phyloP scores from a whole-genome alignment of 2,329 filamentous ascomycete genomes.

The Exophiala lecanii-corni region DNA sequence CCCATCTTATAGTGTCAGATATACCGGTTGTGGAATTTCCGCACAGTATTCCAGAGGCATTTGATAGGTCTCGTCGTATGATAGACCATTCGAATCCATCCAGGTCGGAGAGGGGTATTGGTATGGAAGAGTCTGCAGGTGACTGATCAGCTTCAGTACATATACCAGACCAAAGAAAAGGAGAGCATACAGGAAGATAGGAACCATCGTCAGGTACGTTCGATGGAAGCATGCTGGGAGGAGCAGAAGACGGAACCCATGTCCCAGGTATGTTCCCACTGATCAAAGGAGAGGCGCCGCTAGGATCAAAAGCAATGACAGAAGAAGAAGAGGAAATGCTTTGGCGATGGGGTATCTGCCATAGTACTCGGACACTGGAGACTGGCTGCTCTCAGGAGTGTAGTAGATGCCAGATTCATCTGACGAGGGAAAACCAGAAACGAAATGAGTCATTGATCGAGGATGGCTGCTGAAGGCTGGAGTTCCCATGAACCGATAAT shows the following conservation, averaged over 20 bases:
- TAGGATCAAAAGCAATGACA: constrained; percentile 23
- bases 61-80: constrained; percentile 36
- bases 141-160: constrained; percentile 30
- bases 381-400: constrained; percentile 28
- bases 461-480: constrained; percentile 19
- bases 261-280: constrained; percentile 19
- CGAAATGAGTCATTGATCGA: constrained; percentile 16
- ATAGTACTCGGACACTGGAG: constrained; percentile 26
- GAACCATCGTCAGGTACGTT: constrained; percentile 25
- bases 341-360: constrained; percentile 23
- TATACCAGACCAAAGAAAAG: constrained; percentile 20
- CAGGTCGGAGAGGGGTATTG: constrained; percentile 38
- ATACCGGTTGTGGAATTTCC: constrained; percentile 33
- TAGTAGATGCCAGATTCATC: constrained; percentile 25
- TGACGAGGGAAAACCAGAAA: constrained; percentile 20
- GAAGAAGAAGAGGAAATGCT: constrained; percentile 29
- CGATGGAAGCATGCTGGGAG: constrained; percentile 24
- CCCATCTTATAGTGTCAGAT: constrained; percentile 35
- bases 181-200: constrained; percentile 25
- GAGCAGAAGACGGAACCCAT: constrained; percentile 25
- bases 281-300: constrained; percentile 23
- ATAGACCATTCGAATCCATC: constrained; percentile 35
- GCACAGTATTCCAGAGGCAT: constrained; percentile 32
- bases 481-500: constrained; percentile 23
- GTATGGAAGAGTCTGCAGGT: constrained; percentile 33